Base-by-base conservation (phyloP, 1,284 basidiomycete species). In the Malassezia cuniculi region DNA sequence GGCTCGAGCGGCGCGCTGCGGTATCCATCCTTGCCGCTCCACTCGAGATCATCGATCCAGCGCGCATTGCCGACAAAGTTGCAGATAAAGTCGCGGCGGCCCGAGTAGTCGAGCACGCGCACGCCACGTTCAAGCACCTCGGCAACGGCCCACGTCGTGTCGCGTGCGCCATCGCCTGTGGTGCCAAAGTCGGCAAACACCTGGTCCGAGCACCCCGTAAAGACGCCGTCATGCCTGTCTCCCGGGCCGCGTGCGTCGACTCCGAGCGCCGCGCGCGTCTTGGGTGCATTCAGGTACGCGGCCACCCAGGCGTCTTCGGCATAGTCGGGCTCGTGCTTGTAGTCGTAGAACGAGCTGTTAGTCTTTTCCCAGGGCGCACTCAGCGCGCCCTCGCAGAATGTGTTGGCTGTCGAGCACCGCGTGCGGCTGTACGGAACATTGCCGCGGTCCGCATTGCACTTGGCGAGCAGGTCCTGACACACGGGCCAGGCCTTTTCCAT, bases 81-180 rank as follows among this genome's bases (percentile, higher is more conserved):
- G 50, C 63, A 66, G 39, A 64, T 64, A 31, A 60, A 62, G 31
- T 64, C 60, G 9, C 54, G 39, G 8, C 36, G 30, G 16, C 61
- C 61, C 12, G 47, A 50, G 43, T 65, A 65, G 14, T 48, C 46
- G 10, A 63, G 34, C 14, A 66, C 63, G 8, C 61, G 43, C 2
- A 62, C 51, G 27, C 47, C 40, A 8, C 48, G 32, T 6, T 42
- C 39, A 12, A 66, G 44, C 11, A 63, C 32, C 10, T 44, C 49
- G 6, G 34, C 10, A 1, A 66, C 60, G 9, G 60, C 57, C 59
- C 59, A 64, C 12, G 53, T 61, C 9, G 51, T 54, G 10, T 58
- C 55, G 5, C 50, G 47, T 16, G 57, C 36, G 6, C 63, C 63
- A 33, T 66, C 63, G 21, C 61, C 63, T 1, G 60, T 61, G 34